Evolutionary conservation across 805 yeast genomes (phyloP), one percentile per base, ranked within the genome.

Genomic region (Zygoascus ofunaensis): DNA sequence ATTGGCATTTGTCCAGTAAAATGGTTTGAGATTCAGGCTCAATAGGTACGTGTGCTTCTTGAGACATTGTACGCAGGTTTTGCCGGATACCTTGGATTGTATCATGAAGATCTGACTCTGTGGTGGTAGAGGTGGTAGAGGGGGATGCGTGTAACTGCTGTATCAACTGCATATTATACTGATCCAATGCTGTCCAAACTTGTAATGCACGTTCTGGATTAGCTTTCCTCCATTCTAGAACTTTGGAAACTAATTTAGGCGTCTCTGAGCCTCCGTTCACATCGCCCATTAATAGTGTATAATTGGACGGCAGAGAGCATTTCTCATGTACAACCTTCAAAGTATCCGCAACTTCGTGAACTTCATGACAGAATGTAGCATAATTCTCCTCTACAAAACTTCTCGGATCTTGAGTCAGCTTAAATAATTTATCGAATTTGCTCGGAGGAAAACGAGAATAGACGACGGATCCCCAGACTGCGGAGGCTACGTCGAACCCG

Each of bases 401-500:
- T 4, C 19, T 20, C 4, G 4, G 59, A 32, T 75, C 57, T 23
- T 57, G 28, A 63, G 64, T 40, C 33, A 37, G 17, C 77, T 44
- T 49, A n/a, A 47, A 26, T 8, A 45, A 45, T 3, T 38, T 26
- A 3, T 52, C 50, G 8, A 61, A 74, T 30, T 76, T 48, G 4
- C 53, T 60, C 0, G 94, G 85, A 2, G 70, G 65, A 56, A 92
- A 92, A 48, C 98, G 69, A 37, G 76, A 71, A 62, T 92, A 92
- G 4, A 79, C 71, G 38, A 89, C 82, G 0, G 95, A 83, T 1
- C 98, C 98, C 62, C 73, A 90, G 0, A 85, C 81, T 0, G 98
- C 98, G 21, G 97, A 81, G 0, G 95, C 97, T 35, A 92, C 94
- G 59, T 92, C 98, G 62, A 92, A 92, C 0, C 98, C 98, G 2